Evolutionary conservation across 345 rosid genomes (phyloP), one percentile per base, ranked within the genome.

Genomic region (Salix suchowensis): DNA sequence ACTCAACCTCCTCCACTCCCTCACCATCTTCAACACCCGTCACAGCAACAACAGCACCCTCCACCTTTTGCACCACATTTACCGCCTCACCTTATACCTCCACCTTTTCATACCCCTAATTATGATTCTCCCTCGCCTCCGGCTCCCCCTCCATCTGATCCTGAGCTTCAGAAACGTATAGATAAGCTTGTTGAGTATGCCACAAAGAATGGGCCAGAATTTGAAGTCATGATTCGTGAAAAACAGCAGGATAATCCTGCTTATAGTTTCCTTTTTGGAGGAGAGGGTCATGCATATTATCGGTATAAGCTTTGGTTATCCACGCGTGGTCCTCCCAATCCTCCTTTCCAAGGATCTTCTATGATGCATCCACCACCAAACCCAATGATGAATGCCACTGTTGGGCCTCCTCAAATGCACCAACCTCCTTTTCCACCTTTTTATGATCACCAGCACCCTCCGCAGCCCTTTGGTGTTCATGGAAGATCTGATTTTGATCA

Each of bases 211-310:
- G 99, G 99, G 65, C 98, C 97, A 0, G 98, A 96, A 84, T 96
- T 96, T 79, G 99, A 96, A 85, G 91, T 89, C 79, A 91, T 93
- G 98, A 91, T 96, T 81, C 92, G 98, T 5, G 95, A 91, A 76
- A 96, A 94, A 77, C 98, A 96, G 84, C 88, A 92, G 82, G 97
- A 93, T 75, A 94, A 96, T 80, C 98, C 97, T 82, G 99, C 89
- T 54, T 96, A 92, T 76, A 82, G 85, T 76, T 96, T 96, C 77
- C 87, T 96, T 7, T 92, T 94, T 85, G 98, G 98, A 9, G 98
- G 99, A 61, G 98, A 96, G 68, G 99, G 97, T 2, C 94, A 93
- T 84, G 83, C 79, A 71, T 96, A 96, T 75, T 96, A 96, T 74
- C 92, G 92, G 7, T 91, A 89, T 82, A 96, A 91, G 86, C 92